Base-by-base conservation (phyloP, 768 basidiomycete species). In the Mycena galericulata region DNA sequence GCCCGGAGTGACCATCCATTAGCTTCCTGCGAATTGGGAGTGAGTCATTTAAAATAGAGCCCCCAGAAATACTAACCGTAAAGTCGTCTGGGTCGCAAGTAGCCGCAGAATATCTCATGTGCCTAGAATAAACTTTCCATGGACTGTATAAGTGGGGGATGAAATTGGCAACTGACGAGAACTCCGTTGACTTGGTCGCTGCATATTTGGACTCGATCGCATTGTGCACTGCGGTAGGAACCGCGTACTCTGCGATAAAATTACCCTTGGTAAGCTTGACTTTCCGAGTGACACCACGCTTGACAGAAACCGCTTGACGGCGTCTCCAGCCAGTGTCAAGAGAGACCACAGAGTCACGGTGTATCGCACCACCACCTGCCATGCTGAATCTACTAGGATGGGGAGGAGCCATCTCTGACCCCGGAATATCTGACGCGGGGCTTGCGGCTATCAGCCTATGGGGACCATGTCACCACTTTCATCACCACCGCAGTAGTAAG, bases 31-130 rank as follows among this genome's bases (percentile, higher is more conserved):
- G 41, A 43, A n/a, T n/a, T n/a, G 20, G 20, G 14, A 5, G 20
- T 43, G 17, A 43, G 20, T 43, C 5, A 18, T 17, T 43, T 17
- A 43, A 6, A 7, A 5, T 7, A n/a, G 20, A 17, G 17, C 6
- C 41, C 6, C 17, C 5, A n/a, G 6, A 43, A n/a, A 43, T 5
- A 11, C 86, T 91, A 75, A 89, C 88, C 10, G 82, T 81, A 75
- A 96, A 97, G 69, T 96, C 94, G 76, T 97, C 95, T 17, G 96
- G 96, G 75, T 97, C 96, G 75, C 89, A 90, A 1, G 94, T 96
- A 20, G 94, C 95, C 22, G 95, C 96, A 45, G 91, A 96, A 80
- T 97, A 97, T 53, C 95, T 87, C 93, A 97, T 95, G 79, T 97
- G 95, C 38, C 90, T 92, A 68, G 14, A 20, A 32, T 26, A 41